A percentile compares a stretch with the other conserved stretches of the same genome.
phyloP scores from a whole-genome alignment of 2,329 filamentous ascomycete species.

The Zymoseptoria pseudotritici region DNA sequence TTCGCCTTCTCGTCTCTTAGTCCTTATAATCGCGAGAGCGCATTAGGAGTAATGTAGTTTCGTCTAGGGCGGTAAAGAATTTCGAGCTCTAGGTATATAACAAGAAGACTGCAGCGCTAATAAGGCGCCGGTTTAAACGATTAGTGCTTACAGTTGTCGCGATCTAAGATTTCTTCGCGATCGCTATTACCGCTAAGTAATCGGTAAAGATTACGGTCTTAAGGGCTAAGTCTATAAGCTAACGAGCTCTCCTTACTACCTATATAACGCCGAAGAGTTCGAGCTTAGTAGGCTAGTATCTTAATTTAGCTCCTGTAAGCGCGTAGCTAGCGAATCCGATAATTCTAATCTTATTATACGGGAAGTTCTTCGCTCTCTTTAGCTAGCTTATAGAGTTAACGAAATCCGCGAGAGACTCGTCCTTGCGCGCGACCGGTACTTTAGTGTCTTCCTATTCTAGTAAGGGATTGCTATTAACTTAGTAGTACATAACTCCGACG shows the following conservation, averaged over 20 bases:
- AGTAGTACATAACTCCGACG: not conserved
- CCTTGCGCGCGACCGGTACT: not conserved
- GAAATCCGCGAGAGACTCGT: not conserved
- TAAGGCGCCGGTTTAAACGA: not conserved
- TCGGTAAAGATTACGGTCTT: not conserved
- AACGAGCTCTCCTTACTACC: not conserved
- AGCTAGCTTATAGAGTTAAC: slow-evolving; percentile 1
- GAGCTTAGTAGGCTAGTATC: not conserved
- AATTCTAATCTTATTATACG: not conserved
- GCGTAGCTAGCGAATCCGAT: not conserved
- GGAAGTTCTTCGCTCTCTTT: not conserved
- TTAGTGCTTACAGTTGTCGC: not conserved
- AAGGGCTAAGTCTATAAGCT: not conserved
- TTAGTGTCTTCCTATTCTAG: not conserved
- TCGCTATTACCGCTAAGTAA: not conserved
- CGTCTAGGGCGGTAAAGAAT: not conserved
- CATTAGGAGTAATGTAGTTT: not conserved
- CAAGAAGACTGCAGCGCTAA: not conserved
- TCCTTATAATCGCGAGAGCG: not conserved
- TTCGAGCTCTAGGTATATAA: not conserved
- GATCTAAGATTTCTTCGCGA: slow-evolving; percentile 1
- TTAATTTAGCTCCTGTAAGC: not conserved
- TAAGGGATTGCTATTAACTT: not conserved
- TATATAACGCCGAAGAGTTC: not conserved
- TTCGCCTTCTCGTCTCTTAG: not conserved